Evolutionary conservation across 139 green algal genomes (phyloP).

Genomic region (Picochlorum sp.): DNA sequence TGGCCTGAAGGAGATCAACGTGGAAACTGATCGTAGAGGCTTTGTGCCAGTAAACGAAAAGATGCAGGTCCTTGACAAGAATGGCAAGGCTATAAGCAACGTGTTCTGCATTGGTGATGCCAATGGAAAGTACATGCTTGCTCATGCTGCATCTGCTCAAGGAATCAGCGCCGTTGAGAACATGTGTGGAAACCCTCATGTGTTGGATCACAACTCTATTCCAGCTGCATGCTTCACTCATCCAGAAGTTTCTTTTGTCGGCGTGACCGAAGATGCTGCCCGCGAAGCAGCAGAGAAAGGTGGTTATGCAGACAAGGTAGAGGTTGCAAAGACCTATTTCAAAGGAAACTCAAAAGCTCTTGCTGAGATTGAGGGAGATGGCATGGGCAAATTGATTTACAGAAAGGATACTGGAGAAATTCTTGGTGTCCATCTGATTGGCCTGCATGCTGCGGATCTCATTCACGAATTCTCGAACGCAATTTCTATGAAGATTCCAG

Average conservation of each 20-base stretch:
- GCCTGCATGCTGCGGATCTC: constrained; percentile 94
- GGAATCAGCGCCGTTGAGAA: constrained; percentile 94
- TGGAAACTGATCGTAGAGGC: constrained; percentile 77
- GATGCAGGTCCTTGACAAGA: constrained; percentile 78
- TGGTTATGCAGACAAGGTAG: constrained; percentile 73
- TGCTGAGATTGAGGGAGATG: constrained; percentile 94
- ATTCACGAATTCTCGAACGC: constrained; percentile 99
- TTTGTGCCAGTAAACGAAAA: constrained; percentile 93
- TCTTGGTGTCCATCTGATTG: constrained; percentile 90
- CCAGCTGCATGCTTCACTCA: constrained; percentile 99
- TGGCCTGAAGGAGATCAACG: constrained; percentile 63
- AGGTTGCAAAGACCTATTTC: constrained; percentile 93
- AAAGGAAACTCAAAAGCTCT: constrained; percentile 97
- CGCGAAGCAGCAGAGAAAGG: constrained; percentile 79
- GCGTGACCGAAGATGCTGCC: constrained; percentile 89
- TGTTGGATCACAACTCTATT: constrained; percentile 89
- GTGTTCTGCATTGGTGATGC: constrained; percentile 99
- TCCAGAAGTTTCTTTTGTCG: constrained; percentile 93
- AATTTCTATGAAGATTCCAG: constrained; percentile 75
- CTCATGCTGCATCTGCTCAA: constrained; percentile 68
- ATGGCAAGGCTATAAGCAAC: constrained; percentile 54
- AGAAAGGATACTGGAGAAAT: constrained; percentile 94
- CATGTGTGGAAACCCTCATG: constrained; percentile 76
- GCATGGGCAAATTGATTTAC: constrained; percentile 97
- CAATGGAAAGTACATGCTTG: constrained; percentile 96